Base-by-base conservation (phyloP, 768 basidiomycete species). In the Termitomyces bulborhizus region DNA sequence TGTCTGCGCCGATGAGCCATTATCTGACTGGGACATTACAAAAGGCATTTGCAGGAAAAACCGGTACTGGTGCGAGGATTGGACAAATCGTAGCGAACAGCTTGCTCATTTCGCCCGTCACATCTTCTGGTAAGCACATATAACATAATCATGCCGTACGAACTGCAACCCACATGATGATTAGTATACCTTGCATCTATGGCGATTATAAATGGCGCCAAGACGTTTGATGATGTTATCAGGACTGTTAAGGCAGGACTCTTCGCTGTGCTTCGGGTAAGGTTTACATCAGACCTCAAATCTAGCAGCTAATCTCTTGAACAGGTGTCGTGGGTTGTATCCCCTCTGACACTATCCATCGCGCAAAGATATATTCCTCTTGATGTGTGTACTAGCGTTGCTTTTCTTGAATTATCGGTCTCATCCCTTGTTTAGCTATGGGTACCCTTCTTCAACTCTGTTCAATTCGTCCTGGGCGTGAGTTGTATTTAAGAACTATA, bases 401-500 rank as follows among this genome's bases (percentile, higher is more conserved):
- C 8, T 47, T 21, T 52, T 47, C 32, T 61, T 49, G 57, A 4
- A 26, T 24, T 8, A 43, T 31, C n/a, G 15, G 7, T 21, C 54
- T 11, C 21, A 51, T 45, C 40, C 24, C n/a, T 34, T 46, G 15
- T 51, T 27, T 60, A 90, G 87, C 76, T 92, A 43, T 93, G 92
- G 91, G 88, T 89, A 0, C 88, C 88, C 8, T 95, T 89, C 74
- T 93, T 94, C 79, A 92, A 85, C 67, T 62, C 79, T 36, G 73
- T 94, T 41, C 82, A 85, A 66, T 92, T 94, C 66, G 67, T 82
- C 21, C 75, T 90, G 12, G 90, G 90, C 21, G 90, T 91, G 64
- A 63, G 87, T 73, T 32, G 18, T 24, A 16, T 50, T 39, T 21
- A 29, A 39, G 2, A 26, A 16, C 45, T 36, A 21, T 27, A 37